Evolutionary conservation across 2,329 filamentous ascomycete genomes (phyloP).

Genomic region (Triangularia verruculosa): DNA sequence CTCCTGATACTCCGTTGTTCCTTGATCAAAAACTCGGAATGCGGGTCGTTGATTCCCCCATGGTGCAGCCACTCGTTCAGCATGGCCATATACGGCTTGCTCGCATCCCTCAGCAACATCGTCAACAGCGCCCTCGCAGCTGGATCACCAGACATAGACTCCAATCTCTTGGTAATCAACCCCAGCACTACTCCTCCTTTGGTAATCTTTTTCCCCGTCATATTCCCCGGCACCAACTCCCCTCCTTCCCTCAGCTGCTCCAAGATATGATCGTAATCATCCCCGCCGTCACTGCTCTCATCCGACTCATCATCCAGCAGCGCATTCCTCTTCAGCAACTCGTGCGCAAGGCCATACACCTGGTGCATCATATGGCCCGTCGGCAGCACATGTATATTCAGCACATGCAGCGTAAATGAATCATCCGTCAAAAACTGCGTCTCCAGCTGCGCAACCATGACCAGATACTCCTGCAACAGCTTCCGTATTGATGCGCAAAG

Average conservation of each 20-base stretch:
- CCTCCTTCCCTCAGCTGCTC: conserved; percentile 86
- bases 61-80: conserved; percentile 98
- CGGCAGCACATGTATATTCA: conserved; percentile 87
- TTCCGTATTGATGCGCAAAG: conserved; percentile 93
- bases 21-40: conserved; percentile 90
- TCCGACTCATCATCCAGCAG: conserved; percentile 78
- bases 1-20: conserved; percentile 93
- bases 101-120: conserved; percentile 79
- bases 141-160: conserved; percentile 90
- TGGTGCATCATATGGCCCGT: conserved; percentile 91
- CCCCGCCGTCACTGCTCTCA: conserved; percentile 67
- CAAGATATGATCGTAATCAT: conserved; percentile 89
- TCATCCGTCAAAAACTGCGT: conserved; percentile 87
- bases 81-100: conserved; percentile 95
- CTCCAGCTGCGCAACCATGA: conserved; percentile 89
- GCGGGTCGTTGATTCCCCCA: conserved; percentile 89
- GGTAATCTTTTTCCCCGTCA: conserved; percentile 85
- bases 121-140: conserved; percentile 79
- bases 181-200: conserved; percentile 96
- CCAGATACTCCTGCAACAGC: conserved; percentile 86
- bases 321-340: conserved; percentile 83
- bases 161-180: conserved; percentile 77
- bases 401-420: conserved; percentile 85
- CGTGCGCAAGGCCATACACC: conserved; percentile 80
- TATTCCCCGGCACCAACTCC: conserved; percentile 72